Evolutionary conservation across 805 yeast species (phyloP).

Genomic region (Scheffersomyces spartinae): DNA sequence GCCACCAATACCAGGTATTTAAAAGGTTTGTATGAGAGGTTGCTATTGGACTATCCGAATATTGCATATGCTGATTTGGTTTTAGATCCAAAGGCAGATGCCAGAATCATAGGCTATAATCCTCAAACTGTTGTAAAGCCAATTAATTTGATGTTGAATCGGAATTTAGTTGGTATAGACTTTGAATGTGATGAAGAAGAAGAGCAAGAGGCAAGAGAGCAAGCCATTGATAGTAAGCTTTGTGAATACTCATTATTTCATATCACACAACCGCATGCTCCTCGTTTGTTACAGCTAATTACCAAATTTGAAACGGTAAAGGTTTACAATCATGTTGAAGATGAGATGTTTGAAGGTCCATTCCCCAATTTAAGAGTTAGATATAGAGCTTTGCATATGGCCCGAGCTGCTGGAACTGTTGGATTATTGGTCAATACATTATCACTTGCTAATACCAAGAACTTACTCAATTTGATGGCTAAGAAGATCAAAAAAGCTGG

Average conservation of each 20-base stretch:
- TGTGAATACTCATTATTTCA: constrained; percentile 54
- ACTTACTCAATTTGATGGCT: constrained; percentile 50
- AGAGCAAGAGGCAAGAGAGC: constrained; percentile 9
- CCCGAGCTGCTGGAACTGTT: constrained; percentile 83
- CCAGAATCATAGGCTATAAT: constrained; percentile 31
- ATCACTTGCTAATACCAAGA: constrained; percentile 64
- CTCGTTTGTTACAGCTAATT: constrained; percentile 62
- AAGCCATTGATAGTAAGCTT: constrained; percentile 17
- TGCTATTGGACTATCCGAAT: constrained; percentile 20
- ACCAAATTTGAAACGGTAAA: constrained; percentile 54
- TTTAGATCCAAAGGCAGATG: constrained; percentile 15
- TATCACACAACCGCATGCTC: constrained; percentile 62
- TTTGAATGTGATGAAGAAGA: constrained; percentile 12
- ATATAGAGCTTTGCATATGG: constrained; percentile 76
- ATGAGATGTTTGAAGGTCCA: constrained; percentile 40
- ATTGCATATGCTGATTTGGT: constrained; percentile 22
- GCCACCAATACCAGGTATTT: constrained; percentile 49
- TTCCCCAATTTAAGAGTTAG: constrained; percentile 74
- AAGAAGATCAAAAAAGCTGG: constrained; percentile 59
- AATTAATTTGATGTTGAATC: too few relatives aligned
- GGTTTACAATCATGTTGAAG: constrained; percentile 32
- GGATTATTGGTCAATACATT: constrained; percentile 87
- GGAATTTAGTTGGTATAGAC: too few relatives aligned
- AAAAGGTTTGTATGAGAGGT: constrained; percentile 19
- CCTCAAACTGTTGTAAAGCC: constrained; percentile 10